Evolutionary conservation across 1,284 basidiomycete genomes (phyloP), one percentile per base, ranked within the genome.

Genomic region (Ceratobasidium sp.): DNA sequence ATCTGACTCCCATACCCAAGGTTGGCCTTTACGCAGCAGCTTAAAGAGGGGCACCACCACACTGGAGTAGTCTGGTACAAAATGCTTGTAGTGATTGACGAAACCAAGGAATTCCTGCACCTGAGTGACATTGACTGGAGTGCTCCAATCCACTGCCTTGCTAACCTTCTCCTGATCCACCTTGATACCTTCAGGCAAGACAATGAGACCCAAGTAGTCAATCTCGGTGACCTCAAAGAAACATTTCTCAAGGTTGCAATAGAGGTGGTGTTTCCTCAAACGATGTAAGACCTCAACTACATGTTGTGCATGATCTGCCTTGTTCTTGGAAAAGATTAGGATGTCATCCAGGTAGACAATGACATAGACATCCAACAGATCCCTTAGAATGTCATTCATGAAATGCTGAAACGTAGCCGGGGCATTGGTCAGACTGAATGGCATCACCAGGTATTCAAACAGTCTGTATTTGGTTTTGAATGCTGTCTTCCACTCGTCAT

Each of bases 391-490:
- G 6, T 34, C 31, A 6, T 34, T 34, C 31, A 34, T 34, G 6
- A 34, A 34, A 6, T 34, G 31, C 6, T 34, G 31, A 34, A 34
- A 34, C 31, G 6, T 34, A 2, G 31, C 31, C 2, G 31, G 31
- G 6, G 31, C 6, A 6, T 34, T 34, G 31, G 31, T 34, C 3
- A 34, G 31, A 34, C 31, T 6, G 6, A 34, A 34, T 2, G 31
- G 31, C 31, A 85, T 82, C 34, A 85, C 82, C 1, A 78, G 74
- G 74, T 77, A 82, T 76, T 85, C 80, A 75, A 80, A 85, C 4
- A 80, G 64, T 19, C 83, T 83, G 14, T 80, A 81, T 22, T 79
- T 79, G 0, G 80, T 82, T 1, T 76, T 22, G 76, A 84, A 84
- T 0, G 81, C 80, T 0, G 82, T 83, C 62, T 82, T 84, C 80